phyloP scores from a whole-genome alignment of 1,284 basidiomycete genomes.

The Peniophora sp. region DNA sequence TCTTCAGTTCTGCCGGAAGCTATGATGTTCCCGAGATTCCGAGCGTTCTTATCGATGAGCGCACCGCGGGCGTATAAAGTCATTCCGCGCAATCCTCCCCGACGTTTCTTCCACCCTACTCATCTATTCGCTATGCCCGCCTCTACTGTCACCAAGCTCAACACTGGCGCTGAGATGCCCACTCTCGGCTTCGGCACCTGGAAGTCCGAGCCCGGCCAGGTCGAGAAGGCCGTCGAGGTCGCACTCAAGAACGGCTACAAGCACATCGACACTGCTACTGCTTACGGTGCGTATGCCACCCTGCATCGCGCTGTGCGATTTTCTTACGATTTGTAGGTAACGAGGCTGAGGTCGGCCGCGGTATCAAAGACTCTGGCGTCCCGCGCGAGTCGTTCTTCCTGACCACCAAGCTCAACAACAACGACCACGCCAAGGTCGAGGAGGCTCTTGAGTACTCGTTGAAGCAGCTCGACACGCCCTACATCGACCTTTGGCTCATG shows the following conservation, averaged over 20 bases:
- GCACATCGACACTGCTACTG: conserved; percentile 63
- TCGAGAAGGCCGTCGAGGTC: conserved; percentile 62
- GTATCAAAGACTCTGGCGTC: conserved; percentile 69
- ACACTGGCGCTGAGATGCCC: conserved; percentile 70
- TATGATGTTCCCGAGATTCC: too few species aligned
- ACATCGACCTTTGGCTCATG: conserved; percentile 60
- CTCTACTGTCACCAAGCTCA: conserved; percentile 36
- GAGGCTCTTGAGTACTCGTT: conserved; percentile 69
- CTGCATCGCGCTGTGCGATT: neutral
- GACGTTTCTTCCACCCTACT: neutral
- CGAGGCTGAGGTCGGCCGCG: conserved; percentile 69
- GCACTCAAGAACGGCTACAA: conserved; percentile 71
- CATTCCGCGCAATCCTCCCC: neutral
- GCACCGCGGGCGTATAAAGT: neutral
- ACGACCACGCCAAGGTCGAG: conserved; percentile 53
- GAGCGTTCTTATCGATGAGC: too few species aligned
- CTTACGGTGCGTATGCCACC: conserved; percentile 20
- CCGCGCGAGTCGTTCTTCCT: conserved; percentile 63
- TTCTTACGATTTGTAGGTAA: conserved; percentile 28
- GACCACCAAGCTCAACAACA: conserved; percentile 73
- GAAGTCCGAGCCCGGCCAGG: conserved; percentile 61
- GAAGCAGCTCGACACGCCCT: conserved; percentile 59
- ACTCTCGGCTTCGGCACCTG: conserved; percentile 79
- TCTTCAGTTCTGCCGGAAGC: too few species aligned
- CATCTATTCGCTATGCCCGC: conserved; percentile 8